A percentile compares a stretch with the other conserved stretches of the same genome.
Conservation (phyloP, 805 yeast genomes). For the Myxozyma monticola region DNA sequence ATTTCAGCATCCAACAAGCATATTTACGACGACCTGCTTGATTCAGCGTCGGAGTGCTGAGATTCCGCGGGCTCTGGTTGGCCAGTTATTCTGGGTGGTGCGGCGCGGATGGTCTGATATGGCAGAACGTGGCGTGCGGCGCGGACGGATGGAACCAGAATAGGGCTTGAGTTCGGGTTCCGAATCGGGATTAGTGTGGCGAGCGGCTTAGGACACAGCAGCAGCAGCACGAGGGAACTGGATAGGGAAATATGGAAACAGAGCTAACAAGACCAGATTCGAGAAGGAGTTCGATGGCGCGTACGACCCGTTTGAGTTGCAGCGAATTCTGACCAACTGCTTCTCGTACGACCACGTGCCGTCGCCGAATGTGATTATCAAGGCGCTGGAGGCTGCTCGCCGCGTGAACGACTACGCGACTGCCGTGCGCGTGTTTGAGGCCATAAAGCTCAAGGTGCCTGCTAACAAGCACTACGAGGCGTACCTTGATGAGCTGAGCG, state of each 20-base stretch:
- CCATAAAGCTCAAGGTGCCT: constrained; percentile 90
- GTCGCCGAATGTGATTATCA: constrained; percentile 92
- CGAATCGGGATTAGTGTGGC: too few relatives aligned
- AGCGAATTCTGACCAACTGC: constrained; percentile 95
- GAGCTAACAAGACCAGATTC: constrained; percentile 50
- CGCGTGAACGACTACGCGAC: constrained; percentile 98
- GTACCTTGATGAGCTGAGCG: constrained; percentile 91
- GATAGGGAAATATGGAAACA: too few relatives aligned
- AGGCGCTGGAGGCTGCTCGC: constrained; percentile 96
- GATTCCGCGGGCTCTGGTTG: constrained; percentile 24
- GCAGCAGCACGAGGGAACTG: too few relatives aligned
- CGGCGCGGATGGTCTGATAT: too few relatives aligned
- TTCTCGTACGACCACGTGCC: constrained; percentile 98
- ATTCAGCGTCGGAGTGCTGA: neutral
- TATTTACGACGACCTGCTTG: neutral
- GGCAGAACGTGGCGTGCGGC: too few relatives aligned
- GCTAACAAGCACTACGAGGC: constrained; percentile 91
- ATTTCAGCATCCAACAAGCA: too few relatives aligned
- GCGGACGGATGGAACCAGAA: too few relatives aligned
- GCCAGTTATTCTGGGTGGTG: constrained; percentile 13
- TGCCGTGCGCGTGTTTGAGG: constrained; percentile 91
- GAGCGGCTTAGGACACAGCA: too few relatives aligned
- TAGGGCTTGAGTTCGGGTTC: too few relatives aligned
- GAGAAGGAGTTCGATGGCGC: constrained; percentile 96
- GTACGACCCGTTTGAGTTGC: constrained; percentile 79